phyloP scores from a whole-genome alignment of 2,329 filamentous ascomycete genomes.

The Aspergillus caelatus region DNA sequence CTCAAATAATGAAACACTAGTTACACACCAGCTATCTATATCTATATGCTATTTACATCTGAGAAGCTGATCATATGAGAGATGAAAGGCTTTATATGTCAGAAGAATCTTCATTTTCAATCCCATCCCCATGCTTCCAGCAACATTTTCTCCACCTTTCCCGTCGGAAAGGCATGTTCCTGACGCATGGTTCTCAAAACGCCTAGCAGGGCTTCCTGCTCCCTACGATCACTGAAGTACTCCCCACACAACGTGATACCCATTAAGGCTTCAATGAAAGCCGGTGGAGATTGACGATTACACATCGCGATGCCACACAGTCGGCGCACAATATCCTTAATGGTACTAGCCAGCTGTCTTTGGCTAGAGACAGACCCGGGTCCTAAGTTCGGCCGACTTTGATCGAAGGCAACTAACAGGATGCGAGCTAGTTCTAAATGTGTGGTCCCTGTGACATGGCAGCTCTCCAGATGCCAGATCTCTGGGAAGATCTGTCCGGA shows the following conservation, averaged over 20 bases:
- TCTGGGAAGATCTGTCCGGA: conserved; percentile 56
- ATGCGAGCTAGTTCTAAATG: conserved; percentile 63
- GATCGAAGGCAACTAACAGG: conserved; percentile 60
- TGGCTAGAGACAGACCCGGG: conserved; percentile 22
- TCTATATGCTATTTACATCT: not conserved
- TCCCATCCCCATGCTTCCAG: not conserved
- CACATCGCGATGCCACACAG: conserved; percentile 60
- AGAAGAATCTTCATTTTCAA: not conserved
- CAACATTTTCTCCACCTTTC: conserved; percentile 50
- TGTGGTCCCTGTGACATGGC: conserved; percentile 62
- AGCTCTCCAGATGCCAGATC: conserved; percentile 60
- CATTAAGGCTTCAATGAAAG: conserved; percentile 49
- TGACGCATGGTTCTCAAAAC: conserved; percentile 49
- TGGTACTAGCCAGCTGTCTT: conserved; percentile 24
- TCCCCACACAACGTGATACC: conserved; percentile 36
- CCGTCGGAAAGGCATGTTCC: conserved; percentile 57
- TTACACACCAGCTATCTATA: not conserved
- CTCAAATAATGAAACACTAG: too few relatives aligned
- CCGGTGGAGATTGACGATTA: conserved; percentile 53
- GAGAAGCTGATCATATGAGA: not conserved
- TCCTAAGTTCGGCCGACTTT: conserved; percentile 55
- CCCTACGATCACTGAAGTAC: conserved; percentile 27
- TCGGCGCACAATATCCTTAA: conserved; percentile 50
- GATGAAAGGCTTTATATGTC: not conserved
- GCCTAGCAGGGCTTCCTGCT: conserved; percentile 30